A percentile compares a stretch with the other conserved stretches of the same genome.
Conservation (phyloP, 2,329 filamentous ascomycete species). For the Phialemonium atrogriseum region DNA sequence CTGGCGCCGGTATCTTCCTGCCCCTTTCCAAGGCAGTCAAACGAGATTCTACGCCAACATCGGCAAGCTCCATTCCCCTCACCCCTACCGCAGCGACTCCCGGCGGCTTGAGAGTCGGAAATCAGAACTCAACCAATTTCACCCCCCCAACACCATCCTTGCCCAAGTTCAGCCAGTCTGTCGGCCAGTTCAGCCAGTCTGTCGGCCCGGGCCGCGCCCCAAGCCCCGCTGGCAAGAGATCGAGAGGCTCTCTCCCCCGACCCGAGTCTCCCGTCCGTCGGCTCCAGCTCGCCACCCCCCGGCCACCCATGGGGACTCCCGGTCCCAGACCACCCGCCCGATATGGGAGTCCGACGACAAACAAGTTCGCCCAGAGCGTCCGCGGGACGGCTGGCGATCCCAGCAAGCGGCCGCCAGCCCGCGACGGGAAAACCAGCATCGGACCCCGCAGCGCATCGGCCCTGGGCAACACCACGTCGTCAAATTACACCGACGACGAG, state of each 20-base stretch:
- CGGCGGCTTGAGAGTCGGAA: slow-evolving; percentile 42
- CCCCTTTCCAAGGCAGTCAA: slow-evolving; percentile 73
- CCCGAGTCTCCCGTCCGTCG: slow-evolving; percentile 79
- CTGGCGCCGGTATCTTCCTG: slow-evolving; percentile 88
- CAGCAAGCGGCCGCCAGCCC: slow-evolving; percentile 40
- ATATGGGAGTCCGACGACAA: slow-evolving; percentile 54
- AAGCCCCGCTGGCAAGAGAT: slow-evolving; percentile 63
- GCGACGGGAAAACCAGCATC: slow-evolving; percentile 42
- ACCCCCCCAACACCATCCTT: slow-evolving; percentile 58
- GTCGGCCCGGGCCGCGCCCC: slow-evolving; percentile 65
- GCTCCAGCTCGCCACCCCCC: slow-evolving; percentile 52
- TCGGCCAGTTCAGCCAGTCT: slow-evolving; percentile 75
- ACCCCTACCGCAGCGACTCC: slow-evolving; percentile 62
- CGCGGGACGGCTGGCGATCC: slow-evolving; percentile 54
- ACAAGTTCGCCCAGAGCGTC: slow-evolving; percentile 56
- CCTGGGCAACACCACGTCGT: slow-evolving; percentile 35
- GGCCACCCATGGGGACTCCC: slow-evolving; percentile 50
- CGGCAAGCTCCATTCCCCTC: slow-evolving; percentile 46
- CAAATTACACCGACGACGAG: slow-evolving; percentile 49
- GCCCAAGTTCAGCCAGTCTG: slow-evolving; percentile 79
- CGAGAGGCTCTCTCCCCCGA: slow-evolving; percentile 71
- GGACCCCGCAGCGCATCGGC: slow-evolving; percentile 53
- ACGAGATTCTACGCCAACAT: slow-evolving; percentile 48
- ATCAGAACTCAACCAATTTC: slow-evolving; percentile 50
- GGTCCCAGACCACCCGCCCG: slow-evolving; percentile 42